Evolutionary conservation across 257 asterid genomes (phyloP).

Genomic region (Scutellaria galericulata): DNA sequence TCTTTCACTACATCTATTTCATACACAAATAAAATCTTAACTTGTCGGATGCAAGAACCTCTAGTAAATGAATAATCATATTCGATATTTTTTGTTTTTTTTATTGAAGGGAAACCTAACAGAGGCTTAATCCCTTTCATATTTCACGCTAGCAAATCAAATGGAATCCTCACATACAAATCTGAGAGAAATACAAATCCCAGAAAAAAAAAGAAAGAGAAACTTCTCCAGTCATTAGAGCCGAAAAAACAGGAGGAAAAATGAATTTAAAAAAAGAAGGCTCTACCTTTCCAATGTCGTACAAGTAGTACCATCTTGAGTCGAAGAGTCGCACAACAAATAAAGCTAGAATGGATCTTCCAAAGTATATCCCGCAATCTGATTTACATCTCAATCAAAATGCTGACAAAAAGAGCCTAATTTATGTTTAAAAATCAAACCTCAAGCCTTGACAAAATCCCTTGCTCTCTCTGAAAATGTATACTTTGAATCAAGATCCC

Average conservation of each 20-base stretch:
- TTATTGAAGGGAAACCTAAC: conserved; percentile 55
- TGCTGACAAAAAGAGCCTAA: conserved; percentile 54
- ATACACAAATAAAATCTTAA: conserved; percentile 33
- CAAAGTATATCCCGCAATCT: conserved; percentile 63
- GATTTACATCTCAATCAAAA: conserved; percentile 68
- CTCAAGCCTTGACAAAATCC: conserved; percentile 50
- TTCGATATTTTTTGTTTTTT: conserved; percentile 29
- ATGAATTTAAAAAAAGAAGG: conserved; percentile 46
- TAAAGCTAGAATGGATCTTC: conserved; percentile 55
- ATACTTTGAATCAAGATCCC: conserved; percentile 45
- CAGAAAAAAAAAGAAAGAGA: conserved; percentile 36
- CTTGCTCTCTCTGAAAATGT: conserved; percentile 39
- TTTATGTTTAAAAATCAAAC: conserved; percentile 49
- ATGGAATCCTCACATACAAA: conserved; percentile 61
- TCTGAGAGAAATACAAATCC: conserved; percentile 53
- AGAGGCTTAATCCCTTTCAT: conserved; percentile 48
- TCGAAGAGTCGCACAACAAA: conserved; percentile 56
- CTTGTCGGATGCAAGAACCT: conserved; percentile 41
- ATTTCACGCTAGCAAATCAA: conserved; percentile 63
- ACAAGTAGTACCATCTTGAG: conserved; percentile 52
- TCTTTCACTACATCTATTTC: conserved; percentile 34
- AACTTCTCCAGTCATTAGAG: conserved; percentile 53
- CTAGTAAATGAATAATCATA: conserved; percentile 47
- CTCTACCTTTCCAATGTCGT: conserved; percentile 49
- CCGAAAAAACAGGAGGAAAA: conserved; percentile 32